A percentile compares a stretch with the other conserved stretches of the same genome.
Evolutionary conservation across 805 yeast species (phyloP).

Genomic region (Brettanomyces sp.): DNA sequence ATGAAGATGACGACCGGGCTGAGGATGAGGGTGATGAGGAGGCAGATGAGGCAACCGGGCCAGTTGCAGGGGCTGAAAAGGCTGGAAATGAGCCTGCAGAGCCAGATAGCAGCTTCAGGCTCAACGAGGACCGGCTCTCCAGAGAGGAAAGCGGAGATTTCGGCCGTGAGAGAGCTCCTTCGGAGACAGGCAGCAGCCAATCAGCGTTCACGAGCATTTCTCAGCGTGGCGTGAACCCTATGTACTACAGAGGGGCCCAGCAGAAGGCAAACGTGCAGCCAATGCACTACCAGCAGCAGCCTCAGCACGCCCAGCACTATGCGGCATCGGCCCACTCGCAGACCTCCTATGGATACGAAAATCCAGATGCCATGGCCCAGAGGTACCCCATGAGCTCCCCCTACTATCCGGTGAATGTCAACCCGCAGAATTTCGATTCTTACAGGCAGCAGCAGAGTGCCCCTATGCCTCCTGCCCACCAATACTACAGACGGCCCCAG

Average conservation of each 20-base stretch:
- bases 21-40: background rate
- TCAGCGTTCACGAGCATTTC: conserved; percentile 68
- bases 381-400: conserved; percentile 3
- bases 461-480: background rate
- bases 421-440: background rate
- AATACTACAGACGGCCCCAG: background rate
- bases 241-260: conserved; percentile 31
- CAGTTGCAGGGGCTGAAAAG: too few species aligned
- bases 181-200: conserved; percentile 22
- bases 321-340: conserved; percentile 1
- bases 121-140: background rate
- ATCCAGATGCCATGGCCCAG: conserved; percentile 7
- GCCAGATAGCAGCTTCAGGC: too few species aligned
- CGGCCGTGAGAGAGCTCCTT: conserved; percentile 1
- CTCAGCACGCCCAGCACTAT: conserved; percentile 6
- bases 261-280: background rate
- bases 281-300: conserved; percentile 3
- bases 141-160: background rate
- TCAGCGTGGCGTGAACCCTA: conserved; percentile 64
- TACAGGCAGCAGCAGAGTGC: background rate
- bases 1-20: background rate
- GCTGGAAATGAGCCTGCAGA: too few species aligned
- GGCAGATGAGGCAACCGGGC: too few species aligned
- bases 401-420: conserved; percentile 1
- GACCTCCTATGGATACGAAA: background rate